A percentile compares a stretch with the other conserved stretches of the same genome.
Evolutionary conservation across 1,139 yeast species (phyloP).

Genomic region (Entelexis paramagnoliae): DNA sequence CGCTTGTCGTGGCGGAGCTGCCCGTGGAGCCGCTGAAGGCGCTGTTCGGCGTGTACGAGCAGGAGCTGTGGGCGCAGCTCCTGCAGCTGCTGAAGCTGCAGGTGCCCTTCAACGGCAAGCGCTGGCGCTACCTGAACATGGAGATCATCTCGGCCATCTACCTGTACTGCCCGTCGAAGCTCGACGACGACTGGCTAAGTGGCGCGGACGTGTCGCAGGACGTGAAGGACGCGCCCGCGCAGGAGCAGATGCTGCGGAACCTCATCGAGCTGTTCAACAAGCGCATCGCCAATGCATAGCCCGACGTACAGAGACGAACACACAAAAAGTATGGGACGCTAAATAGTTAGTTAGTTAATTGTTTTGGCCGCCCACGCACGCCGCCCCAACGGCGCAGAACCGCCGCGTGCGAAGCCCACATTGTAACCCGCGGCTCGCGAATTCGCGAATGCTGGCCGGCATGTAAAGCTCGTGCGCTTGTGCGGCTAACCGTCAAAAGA

Average conservation of each 20-base stretch:
- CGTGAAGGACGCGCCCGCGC: conserved; percentile 68
- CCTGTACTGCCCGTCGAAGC: conserved; percentile 56
- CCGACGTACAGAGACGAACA: too few species aligned
- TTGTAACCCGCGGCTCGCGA: too few species aligned
- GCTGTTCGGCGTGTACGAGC: conserved; percentile 43
- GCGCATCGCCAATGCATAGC: not conserved
- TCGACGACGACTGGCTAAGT: conserved; percentile 69
- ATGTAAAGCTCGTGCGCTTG: too few species aligned
- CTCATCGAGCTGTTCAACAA: conserved; percentile 65
- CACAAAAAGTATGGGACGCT: too few species aligned
- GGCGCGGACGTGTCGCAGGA: conserved; percentile 73
- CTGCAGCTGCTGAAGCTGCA: conserved; percentile 63
- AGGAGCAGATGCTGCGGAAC: conserved; percentile 76
- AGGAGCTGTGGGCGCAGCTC: conserved; percentile 56
- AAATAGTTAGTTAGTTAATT: too few species aligned
- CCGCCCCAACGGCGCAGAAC: too few species aligned
- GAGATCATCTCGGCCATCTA: conserved; percentile 83
- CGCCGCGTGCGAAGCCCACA: too few species aligned
- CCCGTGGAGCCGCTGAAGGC: conserved; percentile 37
- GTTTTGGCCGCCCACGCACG: too few species aligned
- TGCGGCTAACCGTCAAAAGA: too few species aligned
- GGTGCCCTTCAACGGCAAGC: conserved; percentile 84
- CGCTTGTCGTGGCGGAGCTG: conserved; percentile 35
- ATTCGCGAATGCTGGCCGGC: too few species aligned
- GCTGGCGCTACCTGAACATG: conserved; percentile 92